Evolutionary conservation across 495 filamentous ascomycete genomes (phyloP).

Genomic region (Penicillium longicatenatum): DNA sequence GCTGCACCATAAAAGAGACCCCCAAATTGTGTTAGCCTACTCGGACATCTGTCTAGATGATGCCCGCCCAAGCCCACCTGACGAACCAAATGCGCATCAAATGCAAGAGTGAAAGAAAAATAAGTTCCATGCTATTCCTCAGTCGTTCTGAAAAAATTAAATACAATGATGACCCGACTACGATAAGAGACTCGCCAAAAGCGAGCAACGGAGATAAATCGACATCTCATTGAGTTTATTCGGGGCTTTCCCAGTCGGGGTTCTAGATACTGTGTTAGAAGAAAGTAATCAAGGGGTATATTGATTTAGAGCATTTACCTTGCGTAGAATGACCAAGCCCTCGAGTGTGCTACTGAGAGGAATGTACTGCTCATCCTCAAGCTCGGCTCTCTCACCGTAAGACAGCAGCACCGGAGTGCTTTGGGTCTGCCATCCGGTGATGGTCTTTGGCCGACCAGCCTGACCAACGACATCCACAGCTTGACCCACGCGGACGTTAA

Average conservation of each 20-base stretch:
- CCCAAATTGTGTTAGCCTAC: slow-evolving; percentile 12
- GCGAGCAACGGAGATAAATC: slow-evolving; percentile 21
- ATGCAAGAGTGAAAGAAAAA: slow-evolving; percentile 19
- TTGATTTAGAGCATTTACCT: slow-evolving; percentile 61
- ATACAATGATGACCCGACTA: slow-evolving; percentile 34
- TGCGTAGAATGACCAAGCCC: slow-evolving; percentile 93
- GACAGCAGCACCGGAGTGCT: slow-evolving; percentile 93
- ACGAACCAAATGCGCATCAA: slow-evolving; percentile 19
- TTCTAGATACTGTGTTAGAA: slow-evolving; percentile 46
- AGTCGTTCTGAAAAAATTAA: slow-evolving; percentile 46
- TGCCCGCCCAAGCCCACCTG: slow-evolving; percentile 1
- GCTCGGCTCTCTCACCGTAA: slow-evolving; percentile 90
- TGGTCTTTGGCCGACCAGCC: slow-evolving; percentile 95
- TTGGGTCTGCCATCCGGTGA: slow-evolving; percentile 99
- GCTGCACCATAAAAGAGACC: neutral
- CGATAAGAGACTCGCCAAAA: slow-evolving; percentile 18
- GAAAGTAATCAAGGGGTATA: neutral
- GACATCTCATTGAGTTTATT: slow-evolving; percentile 31
- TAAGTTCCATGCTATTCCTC: slow-evolving; percentile 37
- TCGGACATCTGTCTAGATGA: slow-evolving; percentile 1
- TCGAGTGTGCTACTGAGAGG: slow-evolving; percentile 87
- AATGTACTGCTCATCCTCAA: slow-evolving; percentile 97
- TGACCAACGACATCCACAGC: slow-evolving; percentile 98
- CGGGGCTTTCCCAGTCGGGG: slow-evolving; percentile 53
- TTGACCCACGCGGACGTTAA: slow-evolving; percentile 96